Evolutionary conservation across 768 basidiomycete genomes (phyloP).

Genomic region (Rhodotorula paludigena): DNA sequence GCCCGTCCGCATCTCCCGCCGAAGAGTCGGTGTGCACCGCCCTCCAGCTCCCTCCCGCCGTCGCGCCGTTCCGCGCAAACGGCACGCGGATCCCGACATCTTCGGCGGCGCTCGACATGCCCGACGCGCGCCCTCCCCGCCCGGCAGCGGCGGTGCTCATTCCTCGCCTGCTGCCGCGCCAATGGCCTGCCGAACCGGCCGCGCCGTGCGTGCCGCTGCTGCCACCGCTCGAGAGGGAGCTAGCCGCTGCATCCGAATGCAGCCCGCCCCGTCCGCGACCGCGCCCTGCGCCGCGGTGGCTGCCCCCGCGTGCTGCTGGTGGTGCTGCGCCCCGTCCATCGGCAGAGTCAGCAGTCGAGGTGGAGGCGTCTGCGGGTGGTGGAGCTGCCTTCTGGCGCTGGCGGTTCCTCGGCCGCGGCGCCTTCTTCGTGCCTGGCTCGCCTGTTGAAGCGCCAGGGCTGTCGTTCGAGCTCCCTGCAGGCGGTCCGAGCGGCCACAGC

Average conservation of each 20-base stretch:
- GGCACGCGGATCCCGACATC: not conserved
- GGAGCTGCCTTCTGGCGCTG: not conserved
- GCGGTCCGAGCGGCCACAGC: slow-evolving; percentile 5
- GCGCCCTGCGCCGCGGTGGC: not conserved
- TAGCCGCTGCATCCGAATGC: not conserved
- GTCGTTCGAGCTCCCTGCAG: not conserved
- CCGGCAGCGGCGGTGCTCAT: not conserved
- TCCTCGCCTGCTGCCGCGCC: not conserved
- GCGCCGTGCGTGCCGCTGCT: no score
- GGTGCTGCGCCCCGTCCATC: not conserved
- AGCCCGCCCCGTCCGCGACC: not conserved
- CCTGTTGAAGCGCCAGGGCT: not conserved
- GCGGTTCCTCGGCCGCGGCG: not conserved
- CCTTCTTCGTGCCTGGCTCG: not conserved
- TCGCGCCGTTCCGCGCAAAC: not conserved
- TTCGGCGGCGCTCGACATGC: not conserved
- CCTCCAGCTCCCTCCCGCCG: not conserved
- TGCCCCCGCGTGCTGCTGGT: no score
- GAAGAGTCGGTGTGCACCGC: not conserved
- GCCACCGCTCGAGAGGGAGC: no score
- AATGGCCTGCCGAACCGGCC: not conserved
- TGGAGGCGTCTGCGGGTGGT: not conserved
- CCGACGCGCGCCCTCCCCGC: not conserved
- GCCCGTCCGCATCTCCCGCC: not conserved
- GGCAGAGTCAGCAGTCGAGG: not conserved